phyloP scores from a whole-genome alignment of 176 grass and related monocot genomes.

The Paspalum vaginatum region DNA sequence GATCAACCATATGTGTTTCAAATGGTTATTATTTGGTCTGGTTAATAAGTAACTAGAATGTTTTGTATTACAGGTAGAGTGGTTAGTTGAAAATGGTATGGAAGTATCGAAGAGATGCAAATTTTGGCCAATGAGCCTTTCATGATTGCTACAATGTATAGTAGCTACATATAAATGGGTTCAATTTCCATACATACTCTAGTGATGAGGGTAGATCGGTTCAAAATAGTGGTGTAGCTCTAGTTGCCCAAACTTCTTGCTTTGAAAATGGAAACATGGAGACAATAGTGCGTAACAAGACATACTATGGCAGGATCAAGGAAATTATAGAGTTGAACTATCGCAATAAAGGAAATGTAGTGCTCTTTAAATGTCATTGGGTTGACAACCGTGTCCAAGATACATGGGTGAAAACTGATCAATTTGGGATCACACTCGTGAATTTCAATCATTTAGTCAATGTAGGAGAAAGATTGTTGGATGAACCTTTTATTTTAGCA shows the following conservation, averaged over 20 bases:
- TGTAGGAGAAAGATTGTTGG: neutral
- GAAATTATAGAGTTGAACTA: neutral
- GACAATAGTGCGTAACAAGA: neutral
- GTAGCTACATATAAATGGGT: constrained; percentile 24
- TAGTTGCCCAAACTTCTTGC: neutral
- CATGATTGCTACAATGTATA: constrained; percentile 10
- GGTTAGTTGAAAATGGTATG: constrained; percentile 6
- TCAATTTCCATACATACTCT: constrained; percentile 13
- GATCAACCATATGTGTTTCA: neutral
- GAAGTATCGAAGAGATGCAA: constrained; percentile 20
- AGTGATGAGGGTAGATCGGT: constrained; percentile 4
- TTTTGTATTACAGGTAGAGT: neutral
- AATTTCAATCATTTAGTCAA: neutral
- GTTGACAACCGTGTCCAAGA: neutral
- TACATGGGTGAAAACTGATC: neutral
- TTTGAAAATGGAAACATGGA: constrained; percentile 7
- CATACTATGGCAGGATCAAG: neutral
- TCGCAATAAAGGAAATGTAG: neutral
- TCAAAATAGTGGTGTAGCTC: constrained; percentile 5
- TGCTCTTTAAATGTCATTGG: constrained; percentile 9
- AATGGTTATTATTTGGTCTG: too few relatives aligned
- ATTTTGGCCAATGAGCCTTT: constrained; percentile 31
- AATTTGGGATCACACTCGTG: neutral
- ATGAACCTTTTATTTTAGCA: neutral
- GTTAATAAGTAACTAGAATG: neutral